These are phyloP conservation scores for Plasmodium gonderi DNA, from an alignment of 169 alveolate species.

Conservation along the genomic window DNA sequence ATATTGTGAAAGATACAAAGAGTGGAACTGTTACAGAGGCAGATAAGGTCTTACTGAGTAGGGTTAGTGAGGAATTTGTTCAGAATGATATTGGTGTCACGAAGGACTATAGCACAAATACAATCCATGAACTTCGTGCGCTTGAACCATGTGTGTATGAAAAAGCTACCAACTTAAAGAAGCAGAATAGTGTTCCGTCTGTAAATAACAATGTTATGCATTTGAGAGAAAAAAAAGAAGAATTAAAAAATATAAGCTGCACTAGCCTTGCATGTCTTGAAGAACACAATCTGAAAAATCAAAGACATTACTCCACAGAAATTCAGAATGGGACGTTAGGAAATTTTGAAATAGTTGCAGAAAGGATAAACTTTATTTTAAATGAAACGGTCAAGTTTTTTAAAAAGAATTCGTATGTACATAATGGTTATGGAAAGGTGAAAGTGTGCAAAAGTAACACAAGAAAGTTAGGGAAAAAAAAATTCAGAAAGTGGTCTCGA, in stretches of 20 bases:
- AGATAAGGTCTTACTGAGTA: neutral
- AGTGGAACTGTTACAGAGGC: neutral
- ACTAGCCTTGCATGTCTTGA: neutral
- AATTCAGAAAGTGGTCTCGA: slow-evolving; percentile 36
- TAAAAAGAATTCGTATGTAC: slow-evolving; percentile 22
- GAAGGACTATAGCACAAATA: neutral
- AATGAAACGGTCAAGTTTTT: slow-evolving; percentile 38
- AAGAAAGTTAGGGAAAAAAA: slow-evolving; percentile 17
- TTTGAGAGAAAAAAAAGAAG: neutral
- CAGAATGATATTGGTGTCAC: neutral
- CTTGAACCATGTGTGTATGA: neutral
- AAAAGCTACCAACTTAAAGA: neutral
- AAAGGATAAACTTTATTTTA: slow-evolving; percentile 42
- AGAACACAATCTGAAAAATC: neutral
- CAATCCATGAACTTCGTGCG: neutral
- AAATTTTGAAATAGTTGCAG: slow-evolving; percentile 24
- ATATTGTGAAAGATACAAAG: neutral
- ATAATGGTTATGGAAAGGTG: slow-evolving; percentile 55
- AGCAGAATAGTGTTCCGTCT: neutral
- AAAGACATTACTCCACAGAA: neutral
- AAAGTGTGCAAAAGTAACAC: slow-evolving; percentile 6
- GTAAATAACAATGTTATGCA: neutral
- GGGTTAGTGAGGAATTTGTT: neutral
- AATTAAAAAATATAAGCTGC: neutral
- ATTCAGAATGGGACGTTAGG: neutral